Conservation (phyloP, 2,329 filamentous ascomycete genomes). For the Cytospora paraplurivora region DNA sequence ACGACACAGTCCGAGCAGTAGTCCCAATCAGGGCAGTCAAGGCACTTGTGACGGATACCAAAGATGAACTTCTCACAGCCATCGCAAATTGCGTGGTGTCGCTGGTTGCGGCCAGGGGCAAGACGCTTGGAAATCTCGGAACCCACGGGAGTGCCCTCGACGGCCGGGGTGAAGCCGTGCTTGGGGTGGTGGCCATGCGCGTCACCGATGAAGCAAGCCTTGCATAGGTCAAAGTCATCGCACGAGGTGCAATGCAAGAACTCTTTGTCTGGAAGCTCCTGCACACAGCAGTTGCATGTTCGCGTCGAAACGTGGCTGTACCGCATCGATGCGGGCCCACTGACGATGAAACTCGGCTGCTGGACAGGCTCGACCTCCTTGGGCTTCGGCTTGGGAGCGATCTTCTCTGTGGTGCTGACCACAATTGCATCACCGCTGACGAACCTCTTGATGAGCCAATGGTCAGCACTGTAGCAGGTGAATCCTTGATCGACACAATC, state of each 20-base stretch:
- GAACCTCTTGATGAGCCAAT: slow-evolving; percentile 94
- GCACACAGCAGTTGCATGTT: slow-evolving; percentile 69
- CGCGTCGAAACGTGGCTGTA: slow-evolving; percentile 46
- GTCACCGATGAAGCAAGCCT: slow-evolving; percentile 73
- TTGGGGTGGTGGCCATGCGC: slow-evolving; percentile 89
- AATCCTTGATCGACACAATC: slow-evolving; percentile 74
- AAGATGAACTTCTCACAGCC: slow-evolving; percentile 86
- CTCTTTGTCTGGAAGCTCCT: slow-evolving; percentile 72
- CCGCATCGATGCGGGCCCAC: slow-evolving; percentile 2
- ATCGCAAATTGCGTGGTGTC: slow-evolving; percentile 90
- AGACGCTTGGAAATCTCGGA: slow-evolving; percentile 67
- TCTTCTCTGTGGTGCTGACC: slow-evolving; percentile 81
- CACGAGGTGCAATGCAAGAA: slow-evolving; percentile 86
- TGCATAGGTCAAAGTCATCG: slow-evolving; percentile 91
- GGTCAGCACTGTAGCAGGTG: slow-evolving; percentile 74
- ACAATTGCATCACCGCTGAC: slow-evolving; percentile 77
- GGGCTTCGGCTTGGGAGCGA: slow-evolving; percentile 63
- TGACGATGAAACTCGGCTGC: not conserved
- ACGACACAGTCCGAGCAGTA: slow-evolving; percentile 79
- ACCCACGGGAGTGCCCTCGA: slow-evolving; percentile 63
- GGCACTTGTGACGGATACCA: slow-evolving; percentile 93
- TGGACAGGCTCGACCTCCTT: slow-evolving; percentile 33
- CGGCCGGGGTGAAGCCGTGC: slow-evolving; percentile 75
- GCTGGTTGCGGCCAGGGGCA: slow-evolving; percentile 74
- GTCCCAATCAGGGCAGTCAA: slow-evolving; percentile 97